Percentiles rank a stretch among this genome's conserved stretches.
Conservation (phyloP, 257 asterid species). For the Jasminum sambac region DNA sequence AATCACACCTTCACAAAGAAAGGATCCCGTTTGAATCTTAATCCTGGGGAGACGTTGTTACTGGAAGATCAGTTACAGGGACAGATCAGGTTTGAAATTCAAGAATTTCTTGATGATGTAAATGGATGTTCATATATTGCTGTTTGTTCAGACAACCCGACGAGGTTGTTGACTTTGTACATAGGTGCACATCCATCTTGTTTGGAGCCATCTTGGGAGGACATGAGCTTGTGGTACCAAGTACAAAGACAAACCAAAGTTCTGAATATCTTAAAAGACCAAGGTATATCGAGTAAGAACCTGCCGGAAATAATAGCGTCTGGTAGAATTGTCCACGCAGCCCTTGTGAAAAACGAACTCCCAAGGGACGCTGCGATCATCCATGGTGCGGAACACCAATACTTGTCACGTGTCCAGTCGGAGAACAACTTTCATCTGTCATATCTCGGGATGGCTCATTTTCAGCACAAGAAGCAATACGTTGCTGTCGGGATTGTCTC, state of each 20-base stretch:
- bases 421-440: conserved; percentile 55
- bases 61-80: conserved; percentile 68
- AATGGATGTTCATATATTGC: conserved; percentile 53
- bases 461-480: conserved; percentile 56
- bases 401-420: conserved; percentile 61
- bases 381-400: conserved; percentile 86
- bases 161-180: conserved; percentile 42
- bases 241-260: conserved; percentile 86
- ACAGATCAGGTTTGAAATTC: conserved; percentile 53
- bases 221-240: conserved; percentile 88
- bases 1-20: conserved; percentile 33
- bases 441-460: conserved; percentile 44
- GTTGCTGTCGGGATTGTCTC: conserved; percentile 72
- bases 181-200: conserved; percentile 83
- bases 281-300: conserved; percentile 50
- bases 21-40: conserved; percentile 46
- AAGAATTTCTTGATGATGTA: conserved; percentile 44
- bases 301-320: conserved; percentile 68
- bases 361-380: conserved; percentile 67
- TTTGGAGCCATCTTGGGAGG: conserved; percentile 85
- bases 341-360: conserved; percentile 59
- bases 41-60: conserved; percentile 51
- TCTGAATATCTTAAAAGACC: conserved; percentile 56
- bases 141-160: conserved; percentile 35
- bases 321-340: conserved; percentile 64